Conservation (phyloP, 345 rosid species). For the Theobroma cacao region DNA sequence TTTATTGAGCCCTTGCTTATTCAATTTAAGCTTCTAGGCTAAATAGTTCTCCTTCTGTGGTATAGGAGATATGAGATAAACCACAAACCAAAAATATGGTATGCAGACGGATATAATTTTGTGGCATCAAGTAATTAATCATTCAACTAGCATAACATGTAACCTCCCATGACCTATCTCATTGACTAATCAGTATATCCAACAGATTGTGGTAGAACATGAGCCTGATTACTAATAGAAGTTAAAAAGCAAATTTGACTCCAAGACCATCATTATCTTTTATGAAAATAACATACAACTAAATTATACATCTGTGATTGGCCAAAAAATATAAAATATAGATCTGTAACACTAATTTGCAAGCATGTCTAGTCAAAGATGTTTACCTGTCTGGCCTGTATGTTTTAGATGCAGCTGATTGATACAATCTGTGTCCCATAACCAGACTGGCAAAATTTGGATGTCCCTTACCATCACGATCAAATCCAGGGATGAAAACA, state of each 20-base stretch:
- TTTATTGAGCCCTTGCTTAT: too few relatives aligned
- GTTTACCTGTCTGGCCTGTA: conserved; percentile 87
- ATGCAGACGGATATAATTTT: too few relatives aligned
- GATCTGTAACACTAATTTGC: background rate
- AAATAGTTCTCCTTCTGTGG: too few relatives aligned
- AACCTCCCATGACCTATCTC: background rate
- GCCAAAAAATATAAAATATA: too few relatives aligned
- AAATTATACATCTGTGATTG: background rate
- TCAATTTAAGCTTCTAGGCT: too few relatives aligned
- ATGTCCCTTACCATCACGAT: conserved; percentile 91
- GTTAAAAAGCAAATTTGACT: background rate
- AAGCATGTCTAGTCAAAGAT: background rate
- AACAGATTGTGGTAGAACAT: background rate
- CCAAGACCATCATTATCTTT: background rate
- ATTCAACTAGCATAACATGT: background rate
- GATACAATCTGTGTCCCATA: conserved; percentile 94
- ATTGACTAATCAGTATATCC: background rate
- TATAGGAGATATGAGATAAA: too few relatives aligned
- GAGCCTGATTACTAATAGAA: background rate
- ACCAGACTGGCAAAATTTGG: conserved; percentile 91
- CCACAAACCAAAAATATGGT: too few relatives aligned
- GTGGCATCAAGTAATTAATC: too few relatives aligned
- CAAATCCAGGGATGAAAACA: conserved; percentile 85
- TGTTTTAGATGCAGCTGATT: conserved; percentile 75
- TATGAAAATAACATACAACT: background rate